Evolutionary conservation across 2,329 filamentous ascomycete species (phyloP), one percentile per base, ranked within the genome.

Genomic region (Epichloe amarillans): DNA sequence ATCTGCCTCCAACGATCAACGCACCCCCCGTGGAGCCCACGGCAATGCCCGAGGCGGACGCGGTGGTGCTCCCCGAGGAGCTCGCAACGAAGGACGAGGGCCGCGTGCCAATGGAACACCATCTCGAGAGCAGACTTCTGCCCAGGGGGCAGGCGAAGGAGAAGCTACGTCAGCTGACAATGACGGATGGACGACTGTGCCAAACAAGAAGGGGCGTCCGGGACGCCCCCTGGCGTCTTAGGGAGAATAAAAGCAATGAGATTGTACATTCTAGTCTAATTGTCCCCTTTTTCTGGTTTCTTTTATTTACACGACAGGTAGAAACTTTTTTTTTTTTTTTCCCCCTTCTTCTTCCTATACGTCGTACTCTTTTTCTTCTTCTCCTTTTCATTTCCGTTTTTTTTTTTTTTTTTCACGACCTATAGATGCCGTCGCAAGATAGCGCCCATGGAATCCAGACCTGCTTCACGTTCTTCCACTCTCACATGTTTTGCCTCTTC

Each of bases 171-270:
- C 69, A 39, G 64, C 70, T 47, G 75, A 79, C 45, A 79, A 79
- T 38, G 80, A 83, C 62, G 80, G 80, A 57, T 84, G 80, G 80
- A 81, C 77, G 55, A 83, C 77, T 26, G 80, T 67, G 53, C 59
- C 64, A 35, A 64, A 57, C 53, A 62, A 67, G 57, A 68, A 68
- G 61, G 64, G 65, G 49, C 66, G 66, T 48, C 60, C 58, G 57
- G 66, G 65, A 55, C 65, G 66, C 47, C 55, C 55, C 58, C 33
- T 50, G 59, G 58, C 51, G 56, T 58, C 60, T 50, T 60, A 51
- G 53, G 35, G 39, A 47, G 45, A 51, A 49, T 45, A 61, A 58
- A 61, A 58, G 52, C 53, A 55, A 52, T 59, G 60, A 63, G 59
- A 55, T 60, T 65, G 62, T 66, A 65, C 58, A 66, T 60, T 65